Percentiles rank a stretch among this genome's conserved stretches.
Conservation (phyloP, 2,329 filamentous ascomycete genomes). For the Eurotiales sp. region DNA sequence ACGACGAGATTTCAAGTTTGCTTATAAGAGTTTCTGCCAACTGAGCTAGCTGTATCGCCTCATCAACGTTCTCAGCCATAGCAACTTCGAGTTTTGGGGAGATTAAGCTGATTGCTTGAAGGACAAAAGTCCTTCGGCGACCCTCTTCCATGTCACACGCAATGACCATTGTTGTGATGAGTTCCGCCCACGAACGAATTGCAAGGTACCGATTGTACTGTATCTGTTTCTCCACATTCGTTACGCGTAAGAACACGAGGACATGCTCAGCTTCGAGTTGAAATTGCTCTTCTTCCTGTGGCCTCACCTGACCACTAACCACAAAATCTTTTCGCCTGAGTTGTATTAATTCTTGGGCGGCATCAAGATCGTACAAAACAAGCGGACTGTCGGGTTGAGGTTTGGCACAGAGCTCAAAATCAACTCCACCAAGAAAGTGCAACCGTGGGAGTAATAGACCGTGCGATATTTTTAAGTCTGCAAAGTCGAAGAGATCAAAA, state of each 20-base stretch:
- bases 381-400: constrained; percentile 51
- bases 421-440: constrained; percentile 61
- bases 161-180: constrained; percentile 78
- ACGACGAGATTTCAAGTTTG: constrained; percentile 35
- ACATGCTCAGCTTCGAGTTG: constrained; percentile 36
- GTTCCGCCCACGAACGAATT: constrained; percentile 77
- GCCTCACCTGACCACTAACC: constrained; percentile 42
- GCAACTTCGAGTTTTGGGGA: constrained; percentile 81
- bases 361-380: constrained; percentile 63
- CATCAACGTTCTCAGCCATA: constrained; percentile 63
- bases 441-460: constrained; percentile 51
- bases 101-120: constrained; percentile 82
- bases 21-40: constrained; percentile 65
- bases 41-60: constrained; percentile 71
- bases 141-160: constrained; percentile 73
- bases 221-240: constrained; percentile 38
- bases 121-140: constrained; percentile 70
- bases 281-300: constrained; percentile 41
- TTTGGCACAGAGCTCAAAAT: constrained; percentile 63
- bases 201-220: constrained; percentile 57
- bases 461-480: constrained; percentile 58
- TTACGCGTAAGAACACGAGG: constrained; percentile 36
- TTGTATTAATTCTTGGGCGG: constrained; percentile 68
- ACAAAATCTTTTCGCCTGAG: constrained; percentile 45
- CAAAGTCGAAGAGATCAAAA: constrained; percentile 92